These are phyloP conservation scores for Juncus inflexus DNA, from an alignment of 176 grass and related monocot species.

Conservation along the genomic window DNA sequence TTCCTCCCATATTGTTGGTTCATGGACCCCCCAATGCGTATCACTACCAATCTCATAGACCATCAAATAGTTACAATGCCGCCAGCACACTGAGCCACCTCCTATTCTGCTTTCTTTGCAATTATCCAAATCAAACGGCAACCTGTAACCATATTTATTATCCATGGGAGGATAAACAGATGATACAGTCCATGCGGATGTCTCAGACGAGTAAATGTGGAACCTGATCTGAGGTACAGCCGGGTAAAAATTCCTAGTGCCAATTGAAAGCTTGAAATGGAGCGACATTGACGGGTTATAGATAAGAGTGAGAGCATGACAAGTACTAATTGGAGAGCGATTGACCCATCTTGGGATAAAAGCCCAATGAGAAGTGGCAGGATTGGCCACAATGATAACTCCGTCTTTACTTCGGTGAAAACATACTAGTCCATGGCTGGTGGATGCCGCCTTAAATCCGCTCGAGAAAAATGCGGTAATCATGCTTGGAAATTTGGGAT, in stretches of 20 bases:
- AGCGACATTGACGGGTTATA: neutral
- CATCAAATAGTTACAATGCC: too few species aligned
- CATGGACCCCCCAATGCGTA: too few species aligned
- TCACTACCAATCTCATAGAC: constrained; percentile 5
- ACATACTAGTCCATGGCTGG: too few species aligned
- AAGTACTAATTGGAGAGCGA: too few species aligned
- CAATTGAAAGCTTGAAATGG: neutral
- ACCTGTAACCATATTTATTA: too few species aligned
- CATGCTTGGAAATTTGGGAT: neutral
- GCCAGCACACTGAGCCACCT: neutral
- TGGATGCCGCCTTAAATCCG: neutral
- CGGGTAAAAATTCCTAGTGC: too few species aligned
- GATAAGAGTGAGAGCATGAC: neutral
- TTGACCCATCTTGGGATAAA: neutral
- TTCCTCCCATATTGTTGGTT: too few species aligned
- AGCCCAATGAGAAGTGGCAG: neutral
- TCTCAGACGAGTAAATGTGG: neutral
- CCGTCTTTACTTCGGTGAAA: neutral
- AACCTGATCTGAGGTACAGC: too few species aligned
- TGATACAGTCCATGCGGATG: neutral
- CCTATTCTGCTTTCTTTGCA: too few species aligned
- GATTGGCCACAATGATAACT: neutral
- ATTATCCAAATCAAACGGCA: too few species aligned
- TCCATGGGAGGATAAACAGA: neutral
- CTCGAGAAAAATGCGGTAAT: neutral